These are phyloP conservation scores for Hibiscus tridactylites DNA, from an alignment of 345 rosid genomes.

Conservation along the genomic window DNA sequence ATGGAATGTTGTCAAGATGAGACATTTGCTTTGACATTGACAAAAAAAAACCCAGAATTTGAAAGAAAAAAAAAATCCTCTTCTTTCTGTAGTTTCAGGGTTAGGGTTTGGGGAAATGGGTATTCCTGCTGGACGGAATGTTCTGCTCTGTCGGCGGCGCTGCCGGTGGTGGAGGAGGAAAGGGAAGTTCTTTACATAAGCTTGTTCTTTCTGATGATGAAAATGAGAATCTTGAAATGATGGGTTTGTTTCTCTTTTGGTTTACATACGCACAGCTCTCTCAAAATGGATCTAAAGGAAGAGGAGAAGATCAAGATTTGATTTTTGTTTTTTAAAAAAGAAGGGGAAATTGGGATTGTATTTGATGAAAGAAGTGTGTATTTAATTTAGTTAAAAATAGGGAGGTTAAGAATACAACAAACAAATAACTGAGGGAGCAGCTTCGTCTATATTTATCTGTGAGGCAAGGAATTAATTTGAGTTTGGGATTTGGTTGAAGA, in stretches of 20 bases:
- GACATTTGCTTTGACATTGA: slow-evolving; percentile 54
- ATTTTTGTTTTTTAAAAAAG: background rate
- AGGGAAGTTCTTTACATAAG: background rate
- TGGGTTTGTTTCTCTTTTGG: background rate
- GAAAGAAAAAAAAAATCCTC: too few relatives aligned
- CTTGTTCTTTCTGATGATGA: background rate
- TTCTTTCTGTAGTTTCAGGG: background rate
- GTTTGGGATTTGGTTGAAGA: background rate
- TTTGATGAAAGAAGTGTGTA: background rate
- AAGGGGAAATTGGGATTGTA: background rate
- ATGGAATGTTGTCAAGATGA: slow-evolving; percentile 78
- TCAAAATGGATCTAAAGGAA: background rate
- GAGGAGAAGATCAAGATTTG: background rate
- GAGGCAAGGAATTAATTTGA: background rate
- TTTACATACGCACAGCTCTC: background rate
- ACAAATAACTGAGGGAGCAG: background rate
- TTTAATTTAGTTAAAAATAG: background rate
- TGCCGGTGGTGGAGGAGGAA: background rate
- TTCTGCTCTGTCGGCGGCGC: background rate
- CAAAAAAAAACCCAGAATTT: too few relatives aligned
- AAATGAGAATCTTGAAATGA: background rate
- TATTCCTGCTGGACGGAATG: background rate
- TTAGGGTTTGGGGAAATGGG: slow-evolving; percentile 17
- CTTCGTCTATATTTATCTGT: background rate
- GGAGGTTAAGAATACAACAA: background rate